phyloP scores from a whole-genome alignment of 2,329 filamentous ascomycete species.

The Chalaropsis ovoidea region DNA sequence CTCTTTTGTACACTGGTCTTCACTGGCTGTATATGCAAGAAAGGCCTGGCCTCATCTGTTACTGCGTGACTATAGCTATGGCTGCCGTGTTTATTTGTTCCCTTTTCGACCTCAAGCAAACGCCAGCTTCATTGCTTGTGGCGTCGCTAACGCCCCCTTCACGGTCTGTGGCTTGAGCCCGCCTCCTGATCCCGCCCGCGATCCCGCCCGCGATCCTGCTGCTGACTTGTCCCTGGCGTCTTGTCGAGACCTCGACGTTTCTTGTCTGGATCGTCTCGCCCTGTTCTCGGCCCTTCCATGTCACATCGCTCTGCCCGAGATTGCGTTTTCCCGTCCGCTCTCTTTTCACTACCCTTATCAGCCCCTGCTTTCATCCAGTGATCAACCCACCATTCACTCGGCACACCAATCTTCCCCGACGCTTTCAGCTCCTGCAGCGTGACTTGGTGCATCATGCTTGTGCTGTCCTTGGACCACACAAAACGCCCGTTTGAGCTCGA shows the following conservation, averaged over 20 bases:
- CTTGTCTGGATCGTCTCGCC: no score
- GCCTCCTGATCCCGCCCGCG: no score
- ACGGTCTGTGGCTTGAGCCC: background rate
- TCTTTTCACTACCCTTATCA: background rate
- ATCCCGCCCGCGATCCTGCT: no score
- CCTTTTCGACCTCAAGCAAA: background rate
- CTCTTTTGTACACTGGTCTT: no score
- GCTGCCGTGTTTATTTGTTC: no score
- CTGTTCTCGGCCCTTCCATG: no score
- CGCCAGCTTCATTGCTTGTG: slow-evolving; percentile 9
- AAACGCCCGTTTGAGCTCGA: background rate
- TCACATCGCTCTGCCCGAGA: background rate
- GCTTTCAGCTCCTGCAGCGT: background rate
- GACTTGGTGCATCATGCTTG: background rate
- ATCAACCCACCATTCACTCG: slow-evolving; percentile 4
- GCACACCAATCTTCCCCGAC: no score
- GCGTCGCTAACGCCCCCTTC: background rate
- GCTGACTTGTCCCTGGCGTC: no score
- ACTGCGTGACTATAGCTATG: background rate
- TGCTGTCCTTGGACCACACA: background rate
- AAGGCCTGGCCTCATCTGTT: background rate
- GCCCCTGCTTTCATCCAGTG: background rate
- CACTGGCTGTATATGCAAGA: no score
- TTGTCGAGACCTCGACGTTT: background rate
- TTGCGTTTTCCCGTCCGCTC: no score